Conservation (phyloP, 108 stramenopile genomes). For the Parmales sp. region DNA sequence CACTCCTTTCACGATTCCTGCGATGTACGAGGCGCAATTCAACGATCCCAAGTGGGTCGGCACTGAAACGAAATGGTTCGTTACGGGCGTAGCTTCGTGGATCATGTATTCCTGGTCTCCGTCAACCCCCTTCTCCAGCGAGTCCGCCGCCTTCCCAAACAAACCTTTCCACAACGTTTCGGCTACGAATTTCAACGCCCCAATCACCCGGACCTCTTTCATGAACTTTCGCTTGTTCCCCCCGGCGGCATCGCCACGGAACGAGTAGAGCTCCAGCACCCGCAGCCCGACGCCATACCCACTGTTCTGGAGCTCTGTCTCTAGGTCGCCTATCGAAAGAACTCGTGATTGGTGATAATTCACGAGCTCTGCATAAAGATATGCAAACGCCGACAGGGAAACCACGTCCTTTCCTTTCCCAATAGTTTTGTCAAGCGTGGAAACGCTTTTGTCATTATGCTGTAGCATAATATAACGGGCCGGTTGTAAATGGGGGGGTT, state of each 20-base stretch:
- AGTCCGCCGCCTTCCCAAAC: slow-evolving; percentile 87
- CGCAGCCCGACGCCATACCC: slow-evolving; percentile 87
- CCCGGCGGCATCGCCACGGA: slow-evolving; percentile 65
- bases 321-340: slow-evolving; percentile 77
- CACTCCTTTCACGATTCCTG: slow-evolving; percentile 78
- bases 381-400: slow-evolving; percentile 80
- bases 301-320: slow-evolving; percentile 73
- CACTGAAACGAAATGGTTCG: slow-evolving; percentile 71
- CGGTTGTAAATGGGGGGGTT: too few relatives aligned
- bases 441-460: too few relatives aligned
- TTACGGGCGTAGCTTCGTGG: slow-evolving; percentile 77
- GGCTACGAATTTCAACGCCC: slow-evolving; percentile 81
- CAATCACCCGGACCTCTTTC: slow-evolving; percentile 71
- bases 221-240: slow-evolving; percentile 35
- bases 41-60: slow-evolving; percentile 72
- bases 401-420: slow-evolving; percentile 23
- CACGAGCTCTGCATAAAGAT: slow-evolving; percentile 87
- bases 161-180: slow-evolving; percentile 83
- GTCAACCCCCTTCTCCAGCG: slow-evolving; percentile 74
- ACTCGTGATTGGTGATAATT: slow-evolving; percentile 87
- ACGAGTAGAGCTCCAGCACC: slow-evolving; percentile 75
- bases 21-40: slow-evolving; percentile 80
- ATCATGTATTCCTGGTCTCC: slow-evolving; percentile 94
- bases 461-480: too few relatives aligned
- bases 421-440: not conserved